Conservation (phyloP, 2,329 filamentous ascomycete species). For the Neonectria faginata region DNA sequence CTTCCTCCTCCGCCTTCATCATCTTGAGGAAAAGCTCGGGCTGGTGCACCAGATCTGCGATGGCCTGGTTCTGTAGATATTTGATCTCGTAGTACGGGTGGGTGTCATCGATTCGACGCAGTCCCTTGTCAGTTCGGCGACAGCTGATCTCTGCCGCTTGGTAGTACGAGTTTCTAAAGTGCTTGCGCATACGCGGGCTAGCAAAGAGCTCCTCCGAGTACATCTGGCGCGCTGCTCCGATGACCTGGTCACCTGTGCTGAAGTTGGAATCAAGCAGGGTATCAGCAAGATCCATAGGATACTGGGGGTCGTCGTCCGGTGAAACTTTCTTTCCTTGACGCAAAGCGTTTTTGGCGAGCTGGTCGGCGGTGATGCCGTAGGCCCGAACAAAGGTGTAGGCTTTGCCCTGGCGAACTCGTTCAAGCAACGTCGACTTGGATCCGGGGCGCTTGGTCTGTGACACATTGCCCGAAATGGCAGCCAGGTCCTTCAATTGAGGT, state of each 20-base stretch:
- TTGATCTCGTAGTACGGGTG: conserved; percentile 99
- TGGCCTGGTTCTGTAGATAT: conserved; percentile 90
- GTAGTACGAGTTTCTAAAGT: conserved; percentile 86
- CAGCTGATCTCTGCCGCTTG: conserved; percentile 87
- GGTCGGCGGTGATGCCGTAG: conserved; percentile 90
- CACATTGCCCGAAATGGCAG: conserved; percentile 69
- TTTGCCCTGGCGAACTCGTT: conserved; percentile 83
- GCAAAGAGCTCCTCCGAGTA: conserved; percentile 91
- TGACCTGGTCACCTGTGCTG: conserved; percentile 78
- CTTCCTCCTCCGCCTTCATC: conserved; percentile 96
- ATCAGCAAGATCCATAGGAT: conserved; percentile 89
- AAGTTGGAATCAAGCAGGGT: conserved; percentile 79
- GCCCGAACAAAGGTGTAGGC: conserved; percentile 87
- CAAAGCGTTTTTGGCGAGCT: conserved; percentile 87
- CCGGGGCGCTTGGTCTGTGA: conserved; percentile 83
- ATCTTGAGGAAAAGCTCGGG: conserved; percentile 96
- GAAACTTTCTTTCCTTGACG: conserved; percentile 82
- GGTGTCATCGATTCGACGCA: conserved; percentile 92
- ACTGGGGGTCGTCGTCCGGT: conserved; percentile 83
- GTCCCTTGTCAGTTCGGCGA: conserved; percentile 90
- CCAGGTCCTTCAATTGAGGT: conserved; percentile 83
- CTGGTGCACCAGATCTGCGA: conserved; percentile 81
- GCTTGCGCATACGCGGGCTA: conserved; percentile 89
- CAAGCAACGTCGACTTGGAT: conserved; percentile 82
- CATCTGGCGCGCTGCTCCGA: conserved; percentile 85